Evolutionary conservation across 495 filamentous ascomycete species (phyloP).

Genomic region (Lepidopterella palustris): DNA sequence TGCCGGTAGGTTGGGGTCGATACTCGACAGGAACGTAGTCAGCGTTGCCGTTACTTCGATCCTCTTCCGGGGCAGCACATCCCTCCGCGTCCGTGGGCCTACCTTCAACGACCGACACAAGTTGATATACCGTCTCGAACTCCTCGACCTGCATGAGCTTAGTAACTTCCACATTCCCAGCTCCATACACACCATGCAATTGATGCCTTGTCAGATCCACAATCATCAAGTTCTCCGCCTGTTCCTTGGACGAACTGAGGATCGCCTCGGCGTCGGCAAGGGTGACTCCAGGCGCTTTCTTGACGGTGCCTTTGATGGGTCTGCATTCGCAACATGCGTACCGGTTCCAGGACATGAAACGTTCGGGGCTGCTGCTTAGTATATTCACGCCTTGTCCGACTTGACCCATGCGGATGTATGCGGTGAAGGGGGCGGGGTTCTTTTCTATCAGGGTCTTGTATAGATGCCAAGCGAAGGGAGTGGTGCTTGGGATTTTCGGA

Average conservation of each 20-base stretch:
- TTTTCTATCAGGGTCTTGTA: slow-evolving; percentile 62
- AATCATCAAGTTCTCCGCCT: slow-evolving; percentile 97
- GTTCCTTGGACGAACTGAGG: slow-evolving; percentile 75
- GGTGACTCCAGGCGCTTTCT: slow-evolving; percentile 59
- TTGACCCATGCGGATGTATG: slow-evolving; percentile 59
- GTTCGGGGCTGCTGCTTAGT: slow-evolving; percentile 82
- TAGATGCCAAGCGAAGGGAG: slow-evolving; percentile 54
- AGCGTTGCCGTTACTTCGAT: too few relatives aligned
- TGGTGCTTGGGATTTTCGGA: slow-evolving; percentile 19
- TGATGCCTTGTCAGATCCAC: slow-evolving; percentile 92
- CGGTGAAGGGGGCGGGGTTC: slow-evolving; percentile 83
- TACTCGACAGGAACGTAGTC: slow-evolving; percentile 32
- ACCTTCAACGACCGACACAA: slow-evolving; percentile 81
- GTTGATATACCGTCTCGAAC: slow-evolving; percentile 80
- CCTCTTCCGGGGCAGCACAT: too few relatives aligned
- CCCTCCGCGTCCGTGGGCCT: slow-evolving; percentile 29
- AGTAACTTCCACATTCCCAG: slow-evolving; percentile 56
- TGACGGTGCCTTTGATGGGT: slow-evolving; percentile 94
- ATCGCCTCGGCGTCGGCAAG: slow-evolving; percentile 60
- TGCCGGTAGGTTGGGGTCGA: slow-evolving; percentile 39
- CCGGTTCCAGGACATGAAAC: slow-evolving; percentile 71
- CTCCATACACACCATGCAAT: slow-evolving; percentile 70
- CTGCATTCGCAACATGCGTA: slow-evolving; percentile 55
- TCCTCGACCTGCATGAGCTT: slow-evolving; percentile 82
- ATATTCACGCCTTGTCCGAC: slow-evolving; percentile 50